Percentiles rank a stretch among this genome's conserved stretches.
phyloP scores from a whole-genome alignment of 108 stramenopile species.

The Craspedostauros australis region DNA sequence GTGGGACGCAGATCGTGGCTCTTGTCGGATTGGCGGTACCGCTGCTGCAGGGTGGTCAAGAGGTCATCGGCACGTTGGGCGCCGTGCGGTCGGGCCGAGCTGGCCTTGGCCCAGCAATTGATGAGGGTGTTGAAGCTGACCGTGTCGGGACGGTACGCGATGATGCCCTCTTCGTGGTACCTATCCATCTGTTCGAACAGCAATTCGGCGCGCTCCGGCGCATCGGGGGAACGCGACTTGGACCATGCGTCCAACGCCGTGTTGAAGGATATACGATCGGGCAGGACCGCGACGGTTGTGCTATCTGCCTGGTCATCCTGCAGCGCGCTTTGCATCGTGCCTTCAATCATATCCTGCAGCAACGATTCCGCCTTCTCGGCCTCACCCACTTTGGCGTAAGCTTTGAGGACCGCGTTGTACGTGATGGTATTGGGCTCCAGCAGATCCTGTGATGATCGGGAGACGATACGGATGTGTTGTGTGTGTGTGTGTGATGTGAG shows the following conservation, averaged over 20 bases:
- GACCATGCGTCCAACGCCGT: conserved; percentile 29
- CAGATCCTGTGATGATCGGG: too few relatives aligned
- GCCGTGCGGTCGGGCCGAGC: conserved; percentile 26
- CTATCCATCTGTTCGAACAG: conserved; percentile 41
- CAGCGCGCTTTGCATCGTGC: conserved; percentile 10
- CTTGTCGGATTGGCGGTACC: too few relatives aligned
- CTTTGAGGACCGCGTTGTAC: conserved; percentile 20
- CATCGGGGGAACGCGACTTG: conserved; percentile 10
- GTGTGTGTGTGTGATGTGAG: too few relatives aligned
- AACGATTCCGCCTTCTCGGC: conserved; percentile 14
- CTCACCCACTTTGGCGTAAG: conserved; percentile 18
- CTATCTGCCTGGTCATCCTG: conserved; percentile 12
- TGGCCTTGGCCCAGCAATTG: conserved; percentile 51
- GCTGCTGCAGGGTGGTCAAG: conserved; percentile 17
- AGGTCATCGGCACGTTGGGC: too few relatives aligned
- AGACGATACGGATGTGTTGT: too few relatives aligned
- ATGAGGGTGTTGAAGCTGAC: conserved; percentile 33
- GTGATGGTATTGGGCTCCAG: conserved; percentile 36
- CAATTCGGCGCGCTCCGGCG: conserved; percentile 41
- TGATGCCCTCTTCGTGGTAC: conserved; percentile 41
- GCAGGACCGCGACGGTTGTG: conserved; percentile 42
- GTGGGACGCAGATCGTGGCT: conserved; percentile 24
- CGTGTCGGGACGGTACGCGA: conserved; percentile 36
- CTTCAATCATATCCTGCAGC: conserved; percentile 27
- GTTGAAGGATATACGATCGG: conserved; percentile 32